These are phyloP conservation scores for Melampsora larici-populina DNA, from an alignment of 1,284 basidiomycete genomes.

Conservation along the genomic window DNA sequence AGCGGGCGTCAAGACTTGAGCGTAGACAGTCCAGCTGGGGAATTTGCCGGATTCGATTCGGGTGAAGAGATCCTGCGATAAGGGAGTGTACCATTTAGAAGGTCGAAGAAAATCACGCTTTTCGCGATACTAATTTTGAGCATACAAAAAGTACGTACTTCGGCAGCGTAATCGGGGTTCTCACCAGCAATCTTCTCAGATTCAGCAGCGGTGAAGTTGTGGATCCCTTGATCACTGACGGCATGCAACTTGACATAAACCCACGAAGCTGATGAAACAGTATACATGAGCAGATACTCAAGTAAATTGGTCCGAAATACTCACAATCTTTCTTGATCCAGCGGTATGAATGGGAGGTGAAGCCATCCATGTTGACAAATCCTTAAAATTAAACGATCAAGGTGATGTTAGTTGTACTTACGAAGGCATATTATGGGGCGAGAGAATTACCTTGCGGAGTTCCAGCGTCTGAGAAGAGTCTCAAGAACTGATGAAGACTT, in stretches of 20 bases:
- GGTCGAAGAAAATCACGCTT: not conserved
- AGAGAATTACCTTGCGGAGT: slow-evolving; percentile 67
- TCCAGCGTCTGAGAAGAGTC: slow-evolving; percentile 80
- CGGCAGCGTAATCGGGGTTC: slow-evolving; percentile 71
- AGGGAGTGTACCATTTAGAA: not conserved
- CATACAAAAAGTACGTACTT: not conserved
- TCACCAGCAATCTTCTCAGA: slow-evolving; percentile 59
- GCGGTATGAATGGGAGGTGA: slow-evolving; percentile 90
- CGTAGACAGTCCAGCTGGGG: slow-evolving; percentile 74
- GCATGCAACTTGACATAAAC: slow-evolving; percentile 49
- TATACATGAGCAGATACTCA: too few relatives aligned
- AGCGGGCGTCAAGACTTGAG: slow-evolving; percentile 79
- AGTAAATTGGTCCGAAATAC: slow-evolving; percentile 53
- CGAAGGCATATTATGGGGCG: not conserved
- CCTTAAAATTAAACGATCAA: not conserved
- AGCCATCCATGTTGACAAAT: slow-evolving; percentile 63
- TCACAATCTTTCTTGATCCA: slow-evolving; percentile 75
- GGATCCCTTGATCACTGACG: slow-evolving; percentile 43
- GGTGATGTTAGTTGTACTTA: not conserved
- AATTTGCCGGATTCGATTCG: slow-evolving; percentile 71
- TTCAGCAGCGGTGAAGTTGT: slow-evolving; percentile 61
- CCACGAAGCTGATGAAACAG: slow-evolving; percentile 52
- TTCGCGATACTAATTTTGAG: not conserved
- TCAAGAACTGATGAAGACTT: slow-evolving; percentile 83
- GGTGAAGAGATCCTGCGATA: slow-evolving; percentile 69